phyloP scores from a whole-genome alignment of 805 yeast genomes.

The Cyberlindnera samutprakarnensis region DNA sequence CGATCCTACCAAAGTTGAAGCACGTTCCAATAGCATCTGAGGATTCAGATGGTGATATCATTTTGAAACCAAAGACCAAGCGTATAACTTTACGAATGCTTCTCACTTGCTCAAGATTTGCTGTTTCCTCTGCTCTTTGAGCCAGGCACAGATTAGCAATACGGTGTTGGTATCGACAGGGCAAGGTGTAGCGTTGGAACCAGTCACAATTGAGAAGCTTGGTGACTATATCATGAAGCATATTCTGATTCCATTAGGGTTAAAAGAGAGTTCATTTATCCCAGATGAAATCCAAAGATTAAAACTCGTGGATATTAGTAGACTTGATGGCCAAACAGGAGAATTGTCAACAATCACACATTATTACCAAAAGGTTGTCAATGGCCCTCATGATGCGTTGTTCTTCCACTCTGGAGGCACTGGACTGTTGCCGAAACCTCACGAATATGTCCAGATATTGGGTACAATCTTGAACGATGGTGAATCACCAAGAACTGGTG shows the following conservation, averaged over 20 bases:
- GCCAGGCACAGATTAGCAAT: constrained; percentile 30
- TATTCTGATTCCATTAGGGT: constrained; percentile 25
- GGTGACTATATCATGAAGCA: constrained; percentile 24
- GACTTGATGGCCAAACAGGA: constrained; percentile 15
- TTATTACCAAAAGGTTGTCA: constrained; percentile 3
- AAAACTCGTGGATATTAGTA: constrained; percentile 20
- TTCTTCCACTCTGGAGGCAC: constrained; percentile 34
- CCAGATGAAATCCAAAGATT: constrained; percentile 15
- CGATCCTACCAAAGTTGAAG: constrained; percentile 25
- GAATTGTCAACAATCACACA: constrained; percentile 8
- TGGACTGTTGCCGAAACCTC: constrained; percentile 33
- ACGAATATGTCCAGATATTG: constrained; percentile 32
- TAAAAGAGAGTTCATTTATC: constrained; percentile 21
- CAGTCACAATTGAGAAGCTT: constrained; percentile 22
- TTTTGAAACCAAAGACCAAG: constrained; percentile 19
- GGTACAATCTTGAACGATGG: constrained; percentile 36
- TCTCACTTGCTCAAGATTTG: constrained; percentile 26
- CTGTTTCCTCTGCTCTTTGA: constrained; percentile 25
- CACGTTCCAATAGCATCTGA: constrained; percentile 19
- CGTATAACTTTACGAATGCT: constrained; percentile 28
- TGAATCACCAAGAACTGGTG: constrained; percentile 28
- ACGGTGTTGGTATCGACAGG: constrained; percentile 31
- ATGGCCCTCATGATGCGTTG: constrained; percentile 1
- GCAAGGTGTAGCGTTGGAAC: constrained; percentile 27
- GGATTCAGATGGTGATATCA: constrained; percentile 19